Evolutionary conservation across 1,284 basidiomycete genomes (phyloP).

Genomic region (Mrakiaceae sp.): DNA sequence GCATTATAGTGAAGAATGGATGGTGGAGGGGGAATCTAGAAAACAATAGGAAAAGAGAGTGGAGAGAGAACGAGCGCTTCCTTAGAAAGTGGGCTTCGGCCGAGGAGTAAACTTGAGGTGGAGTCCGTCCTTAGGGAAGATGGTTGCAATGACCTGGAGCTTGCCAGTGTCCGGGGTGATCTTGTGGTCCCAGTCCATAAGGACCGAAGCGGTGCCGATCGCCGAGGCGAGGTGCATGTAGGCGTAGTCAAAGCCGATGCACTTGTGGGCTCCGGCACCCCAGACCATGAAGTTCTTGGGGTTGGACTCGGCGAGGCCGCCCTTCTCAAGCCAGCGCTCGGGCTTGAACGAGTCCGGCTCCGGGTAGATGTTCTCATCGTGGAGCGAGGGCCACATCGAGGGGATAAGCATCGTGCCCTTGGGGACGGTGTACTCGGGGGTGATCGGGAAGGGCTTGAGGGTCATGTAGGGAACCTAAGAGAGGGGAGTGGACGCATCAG

Average conservation of each 20-base stretch:
- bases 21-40: too few relatives aligned
- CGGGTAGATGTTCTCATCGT: conserved; percentile 80
- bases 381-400: conserved; percentile 87
- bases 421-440: conserved; percentile 81
- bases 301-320: conserved; percentile 60
- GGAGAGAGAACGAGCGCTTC: not conserved
- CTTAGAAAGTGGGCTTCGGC: too few relatives aligned
- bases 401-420: conserved; percentile 90
- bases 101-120: conserved; percentile 50
- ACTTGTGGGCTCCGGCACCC: conserved; percentile 84
- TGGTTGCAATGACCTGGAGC: conserved; percentile 80
- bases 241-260: conserved; percentile 89
- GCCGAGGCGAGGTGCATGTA: conserved; percentile 81
- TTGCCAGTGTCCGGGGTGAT: conserved; percentile 66
- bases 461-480: conserved; percentile 81
- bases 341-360: conserved; percentile 74
- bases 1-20: too few relatives aligned
- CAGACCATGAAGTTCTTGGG: conserved; percentile 95
- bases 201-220: conserved; percentile 67
- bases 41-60: not conserved
- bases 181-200: conserved; percentile 84
- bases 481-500: not conserved
- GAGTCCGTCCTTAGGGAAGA: conserved; percentile 91
- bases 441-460: conserved; percentile 81
- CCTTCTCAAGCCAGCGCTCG: conserved; percentile 85